Evolutionary conservation across 2,329 filamentous ascomycete genomes (phyloP).

Genomic region (Cladosporium halotolerans): DNA sequence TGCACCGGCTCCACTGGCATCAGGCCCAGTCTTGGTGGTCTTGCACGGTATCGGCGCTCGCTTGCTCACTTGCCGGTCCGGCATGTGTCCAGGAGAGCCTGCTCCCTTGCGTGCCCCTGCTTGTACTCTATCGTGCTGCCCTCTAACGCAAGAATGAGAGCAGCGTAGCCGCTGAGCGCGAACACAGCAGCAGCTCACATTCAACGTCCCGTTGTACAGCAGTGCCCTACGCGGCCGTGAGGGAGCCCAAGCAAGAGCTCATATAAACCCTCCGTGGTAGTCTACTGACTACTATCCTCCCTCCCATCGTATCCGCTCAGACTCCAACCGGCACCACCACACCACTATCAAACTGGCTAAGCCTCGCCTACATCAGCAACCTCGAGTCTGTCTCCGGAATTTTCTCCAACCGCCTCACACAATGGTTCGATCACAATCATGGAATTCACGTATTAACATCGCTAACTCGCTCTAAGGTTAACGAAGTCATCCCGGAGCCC

Average conservation of each 20-base stretch:
- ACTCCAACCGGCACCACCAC: background rate
- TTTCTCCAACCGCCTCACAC: background rate
- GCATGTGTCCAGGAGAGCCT: background rate
- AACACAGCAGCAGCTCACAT: slow-evolving; percentile 7
- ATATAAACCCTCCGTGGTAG: slow-evolving; percentile 1
- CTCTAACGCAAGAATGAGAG: slow-evolving; percentile 8
- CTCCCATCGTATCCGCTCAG: background rate
- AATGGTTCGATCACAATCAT: background rate
- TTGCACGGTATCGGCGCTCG: slow-evolving; percentile 3
- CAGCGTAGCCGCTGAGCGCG: background rate
- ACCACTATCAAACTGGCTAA: slow-evolving; percentile 5
- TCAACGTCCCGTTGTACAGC: background rate
- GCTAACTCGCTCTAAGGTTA: slow-evolving; percentile 1
- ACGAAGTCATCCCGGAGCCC: slow-evolving; percentile 1
- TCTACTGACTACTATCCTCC: background rate
- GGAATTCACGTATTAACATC: background rate
- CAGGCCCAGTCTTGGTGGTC: background rate
- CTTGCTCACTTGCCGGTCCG: slow-evolving; percentile 2
- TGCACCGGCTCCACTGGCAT: background rate
- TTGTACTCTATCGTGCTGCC: background rate
- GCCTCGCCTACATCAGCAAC: background rate
- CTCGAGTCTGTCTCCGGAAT: slow-evolving; percentile 4
- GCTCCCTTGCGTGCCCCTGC: slow-evolving; percentile 7
- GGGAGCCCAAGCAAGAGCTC: background rate
- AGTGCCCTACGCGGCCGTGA: background rate